Base-by-base conservation (phyloP, 108 stramenopile species). In the Cylindrotheca closterium region DNA sequence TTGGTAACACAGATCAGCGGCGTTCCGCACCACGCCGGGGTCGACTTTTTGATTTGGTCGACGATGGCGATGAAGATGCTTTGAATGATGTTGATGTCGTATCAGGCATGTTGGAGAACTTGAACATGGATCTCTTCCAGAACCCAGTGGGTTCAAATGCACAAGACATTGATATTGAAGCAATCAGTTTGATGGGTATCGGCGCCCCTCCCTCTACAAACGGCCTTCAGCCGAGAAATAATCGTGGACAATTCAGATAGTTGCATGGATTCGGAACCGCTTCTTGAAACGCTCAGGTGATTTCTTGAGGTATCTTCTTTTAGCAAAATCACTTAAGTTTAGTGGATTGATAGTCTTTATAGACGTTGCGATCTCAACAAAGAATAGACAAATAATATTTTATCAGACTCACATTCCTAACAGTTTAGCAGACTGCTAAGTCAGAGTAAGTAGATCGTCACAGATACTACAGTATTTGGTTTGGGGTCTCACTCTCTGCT, bases 121-220 rank as follows among this genome's bases (percentile, higher is more conserved):
- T 93, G 45, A 75, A 75, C 47, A 71, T 80, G 54, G 72, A 80
- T 62, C 58, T 92, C 65, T 93, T 88, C 63, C 77, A 82, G 56
- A 69, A 30, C 68, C 71, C 72, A 54, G 50, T 65, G 15, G 34
- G 51, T n/a, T 67, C 49, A 34, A 29, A 28, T 25, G 33, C 8
- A 17, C 73, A 77, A 34, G 87, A 93, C 50, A 76, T 93, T 29
- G 87, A 93, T 60, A 88, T 93, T 62, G 92, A 93, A 73, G 92
- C 88, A 17, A 90, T 93, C 37, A 88, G 86, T 58, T 32, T 92
- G 68, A 87, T 87, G 91, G 88, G 88, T 17, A 87, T 91, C 48
- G 84, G 83, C 12, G 63, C 52, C 12, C 45, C 67, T 19, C 25
- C 59, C 47, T 65, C 64, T 24, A 23, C 46, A 46, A 46, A 55